Conservation (phyloP, 2,329 filamentous ascomycete genomes). For the Sphaceloma murrayae region DNA sequence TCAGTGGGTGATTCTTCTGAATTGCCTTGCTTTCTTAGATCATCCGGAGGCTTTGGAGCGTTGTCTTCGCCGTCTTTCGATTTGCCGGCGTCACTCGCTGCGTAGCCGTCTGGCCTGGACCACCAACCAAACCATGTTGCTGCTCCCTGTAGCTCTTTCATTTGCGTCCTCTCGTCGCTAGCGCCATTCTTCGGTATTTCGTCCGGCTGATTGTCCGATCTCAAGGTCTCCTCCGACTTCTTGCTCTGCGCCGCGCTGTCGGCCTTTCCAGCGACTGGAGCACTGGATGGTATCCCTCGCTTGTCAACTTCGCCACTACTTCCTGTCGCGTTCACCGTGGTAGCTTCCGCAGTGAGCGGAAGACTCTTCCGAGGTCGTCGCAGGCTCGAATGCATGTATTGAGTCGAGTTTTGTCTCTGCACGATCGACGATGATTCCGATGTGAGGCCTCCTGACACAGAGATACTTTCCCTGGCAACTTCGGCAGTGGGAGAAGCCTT, state of each 20-base stretch:
- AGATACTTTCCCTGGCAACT: conserved; percentile 38
- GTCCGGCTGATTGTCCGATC: conserved; percentile 11
- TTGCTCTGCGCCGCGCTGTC: conserved; percentile 7
- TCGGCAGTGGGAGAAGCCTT: conserved; percentile 41
- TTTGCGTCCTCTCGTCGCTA: conserved; percentile 3
- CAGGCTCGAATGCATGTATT: conserved; percentile 19
- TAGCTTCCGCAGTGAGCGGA: conserved; percentile 36
- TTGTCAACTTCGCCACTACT: conserved; percentile 22
- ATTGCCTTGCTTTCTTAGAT: neutral
- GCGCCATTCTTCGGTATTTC: conserved; percentile 17
- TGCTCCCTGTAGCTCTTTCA: conserved; percentile 23
- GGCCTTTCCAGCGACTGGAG: neutral
- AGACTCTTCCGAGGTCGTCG: conserved; percentile 34
- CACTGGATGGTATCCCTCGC: neutral
- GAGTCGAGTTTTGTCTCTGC: conserved; percentile 20
- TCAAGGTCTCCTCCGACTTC: conserved; percentile 7
- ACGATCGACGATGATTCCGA: conserved; percentile 31
- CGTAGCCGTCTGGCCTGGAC: conserved; percentile 41
- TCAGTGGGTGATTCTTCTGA: neutral
- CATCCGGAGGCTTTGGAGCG: neutral
- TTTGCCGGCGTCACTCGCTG: conserved; percentile 28
- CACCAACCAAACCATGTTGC: conserved; percentile 41
- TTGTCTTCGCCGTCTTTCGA: conserved; percentile 24
- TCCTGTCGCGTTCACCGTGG: conserved; percentile 37
- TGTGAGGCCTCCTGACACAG: conserved; percentile 35